These are phyloP conservation scores for Neocallimastix lanati DNA, from an alignment of 192 early-diverging fungal species.

Conservation along the genomic window DNA sequence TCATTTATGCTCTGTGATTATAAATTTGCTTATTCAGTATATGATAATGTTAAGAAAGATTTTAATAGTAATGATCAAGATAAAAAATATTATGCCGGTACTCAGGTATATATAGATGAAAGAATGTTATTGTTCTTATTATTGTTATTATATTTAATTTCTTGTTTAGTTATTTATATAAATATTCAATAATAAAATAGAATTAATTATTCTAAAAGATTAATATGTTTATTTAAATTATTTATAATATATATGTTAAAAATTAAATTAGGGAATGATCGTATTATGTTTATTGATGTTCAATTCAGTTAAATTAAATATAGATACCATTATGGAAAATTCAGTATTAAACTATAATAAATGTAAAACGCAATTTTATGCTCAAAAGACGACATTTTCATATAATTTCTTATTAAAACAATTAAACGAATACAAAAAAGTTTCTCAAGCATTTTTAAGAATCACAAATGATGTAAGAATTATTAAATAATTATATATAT, in stretches of 20 bases:
- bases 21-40: conserved; percentile 68
- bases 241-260: neutral
- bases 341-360: neutral
- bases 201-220: too few relatives aligned
- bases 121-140: neutral
- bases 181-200: too few relatives aligned
- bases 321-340: neutral
- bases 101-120: too few relatives aligned
- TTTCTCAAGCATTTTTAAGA: conserved; percentile 30
- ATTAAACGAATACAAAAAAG: conserved; percentile 47
- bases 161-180: too few relatives aligned
- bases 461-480: conserved; percentile 50
- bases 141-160: too few relatives aligned
- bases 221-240: too few relatives aligned
- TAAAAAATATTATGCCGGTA: conserved; percentile 23
- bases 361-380: conserved; percentile 36
- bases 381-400: conserved; percentile 50
- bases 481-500: too few relatives aligned
- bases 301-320: conserved; percentile 5
- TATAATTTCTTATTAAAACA: conserved; percentile 68
- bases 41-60: conserved; percentile 61
- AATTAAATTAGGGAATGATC: conserved; percentile 55
- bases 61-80: conserved; percentile 1
- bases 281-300: conserved; percentile 60
- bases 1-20: conserved; percentile 94